Conservation (phyloP, 345 rosid species). For the Aquilaria yunnanensis region DNA sequence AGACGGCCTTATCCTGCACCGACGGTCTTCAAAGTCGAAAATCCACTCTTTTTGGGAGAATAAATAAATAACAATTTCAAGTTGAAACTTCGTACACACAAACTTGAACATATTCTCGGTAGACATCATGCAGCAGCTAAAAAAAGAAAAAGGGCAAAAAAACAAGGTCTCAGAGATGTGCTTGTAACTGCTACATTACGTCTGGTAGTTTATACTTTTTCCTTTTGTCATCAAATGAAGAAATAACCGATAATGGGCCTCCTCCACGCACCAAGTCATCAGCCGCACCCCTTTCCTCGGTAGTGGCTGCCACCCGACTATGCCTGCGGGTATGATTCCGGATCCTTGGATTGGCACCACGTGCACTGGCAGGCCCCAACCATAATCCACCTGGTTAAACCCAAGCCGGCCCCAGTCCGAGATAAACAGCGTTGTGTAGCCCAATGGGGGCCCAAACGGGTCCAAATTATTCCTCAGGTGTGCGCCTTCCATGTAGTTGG, state of each 20-base stretch:
- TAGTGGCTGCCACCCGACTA: constrained; percentile 48
- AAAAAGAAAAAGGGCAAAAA: too few relatives aligned
- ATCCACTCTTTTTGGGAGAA: too few relatives aligned
- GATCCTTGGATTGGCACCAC: constrained; percentile 55
- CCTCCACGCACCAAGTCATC: constrained; percentile 69
- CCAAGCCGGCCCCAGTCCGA: constrained; percentile 68
- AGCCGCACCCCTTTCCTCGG: constrained; percentile 48
- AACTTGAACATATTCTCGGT: too few relatives aligned
- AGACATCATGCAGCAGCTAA: too few relatives aligned
- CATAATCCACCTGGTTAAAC: constrained; percentile 52
- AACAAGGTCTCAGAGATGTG: too few relatives aligned
- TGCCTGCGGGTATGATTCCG: constrained; percentile 46
- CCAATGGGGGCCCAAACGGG: constrained; percentile 49
- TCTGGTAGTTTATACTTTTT: too few relatives aligned
- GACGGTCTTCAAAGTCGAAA: too few relatives aligned
- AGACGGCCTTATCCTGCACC: too few relatives aligned
- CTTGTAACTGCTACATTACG: too few relatives aligned
- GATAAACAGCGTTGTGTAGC: constrained; percentile 46
- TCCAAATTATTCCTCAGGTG: constrained; percentile 21
- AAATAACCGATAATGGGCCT: constrained; percentile 34
- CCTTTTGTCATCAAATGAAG: constrained; percentile 25
- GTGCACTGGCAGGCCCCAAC: constrained; percentile 51
- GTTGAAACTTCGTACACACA: too few relatives aligned
- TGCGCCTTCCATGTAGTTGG: constrained; percentile 31
- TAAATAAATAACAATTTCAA: too few relatives aligned